Base-by-base conservation (phyloP, 208 protist species). In the Porcisia hertigi region DNA sequence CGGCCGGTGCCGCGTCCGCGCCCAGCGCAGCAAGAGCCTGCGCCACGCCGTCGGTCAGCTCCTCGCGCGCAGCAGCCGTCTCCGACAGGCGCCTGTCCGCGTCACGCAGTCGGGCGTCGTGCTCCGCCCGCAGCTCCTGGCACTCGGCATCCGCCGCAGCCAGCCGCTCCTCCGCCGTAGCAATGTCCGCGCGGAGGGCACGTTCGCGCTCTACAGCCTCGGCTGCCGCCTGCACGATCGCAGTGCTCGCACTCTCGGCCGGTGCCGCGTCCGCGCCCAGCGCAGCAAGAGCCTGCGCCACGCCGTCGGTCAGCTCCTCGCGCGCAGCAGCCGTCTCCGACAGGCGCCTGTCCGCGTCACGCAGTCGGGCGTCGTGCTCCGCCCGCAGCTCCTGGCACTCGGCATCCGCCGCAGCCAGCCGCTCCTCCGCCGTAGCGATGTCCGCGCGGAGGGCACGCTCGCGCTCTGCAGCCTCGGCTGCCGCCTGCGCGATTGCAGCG, bases 161-260 rank as follows among this genome's bases (percentile, higher is more conserved):
- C 41, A 74, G 57, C 23, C 57, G 70, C 70, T 74, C 70, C 43
- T 36, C 43, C 66, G n/a, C n/a, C 20, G 66, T 43, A 3, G 66
- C 66, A 1, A 71, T 25, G 16, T 73, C 53, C 7, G 52, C 69
- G 6, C 34, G 34, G 54, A 79, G 53, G 0, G 49, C 76, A 57
- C 69, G 76, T 59, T 74, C 76, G 60, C 77, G 70, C 71, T 76
- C 77, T 20, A 65, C 71, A 11, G 72, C 71, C 1, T 34, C 77
- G 36, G 64, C 71, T 8, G 77, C 64, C 23, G 77, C 77, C 7
- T 70, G 77, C 64, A 11, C 71, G 0, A 81, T 59, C 41, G 12
- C 70, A 2, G 53, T 52, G 20, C 62, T 41, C 0, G 60, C 71
- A 39, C 63, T 34, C 77, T 69, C 71, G 2, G 69, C 36, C 34